Base-by-base conservation (phyloP, 495 filamentous ascomycete species). In the Penicillium cosmopolitanum region DNA sequence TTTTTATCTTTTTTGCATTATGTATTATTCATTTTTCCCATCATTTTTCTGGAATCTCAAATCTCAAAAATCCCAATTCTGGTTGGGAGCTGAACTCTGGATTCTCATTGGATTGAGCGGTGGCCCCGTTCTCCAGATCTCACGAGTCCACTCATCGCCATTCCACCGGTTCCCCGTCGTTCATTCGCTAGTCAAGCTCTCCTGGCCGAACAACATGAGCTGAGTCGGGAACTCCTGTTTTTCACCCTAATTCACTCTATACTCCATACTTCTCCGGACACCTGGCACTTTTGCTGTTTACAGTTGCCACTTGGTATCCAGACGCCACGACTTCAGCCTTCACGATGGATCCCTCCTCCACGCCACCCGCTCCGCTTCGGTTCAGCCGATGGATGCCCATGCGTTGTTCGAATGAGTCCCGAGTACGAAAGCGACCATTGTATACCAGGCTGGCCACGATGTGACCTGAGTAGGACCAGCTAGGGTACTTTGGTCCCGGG, bases 191-290 rank as follows among this genome's bases (percentile, higher is more conserved):
- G 21, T 28, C 15, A 10, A 46, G 35, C 40, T 43, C 23, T 21
- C 16, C 19, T 13, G 36, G 15, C 11, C 42, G 46, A 48, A 48
- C 46, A 36, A 61, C 58, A 58, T 65, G 57, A 65, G 55, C 58
- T 65, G 63, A 48, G 15, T 4, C 15, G 21, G 19, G 46, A 48
- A 23, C 46, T 48, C 21, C n/a, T 44, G 42, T 12, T 44, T 44
- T 44, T 44, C 7, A 13, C 12, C n/a, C 42, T 44, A 44, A 16
- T 5, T n/a, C 1, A 44, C 42, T n/a, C 3, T 44, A n/a, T 8
- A 38, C 36, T 44, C 15, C 42, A 44, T 44, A 44, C 16, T 16
- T n/a, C 9, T 48, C 46, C 21, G 9, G 21, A 48, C 46, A 48
- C 46, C 46, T 48, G 46, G 46, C 46, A 48, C 21, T 48, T 48